A percentile compares a stretch with the other conserved stretches of the same genome.
These are phyloP conservation scores for Phylloporus sp. DNA, from an alignment of 768 basidiomycete genomes.

Conservation along the genomic window DNA sequence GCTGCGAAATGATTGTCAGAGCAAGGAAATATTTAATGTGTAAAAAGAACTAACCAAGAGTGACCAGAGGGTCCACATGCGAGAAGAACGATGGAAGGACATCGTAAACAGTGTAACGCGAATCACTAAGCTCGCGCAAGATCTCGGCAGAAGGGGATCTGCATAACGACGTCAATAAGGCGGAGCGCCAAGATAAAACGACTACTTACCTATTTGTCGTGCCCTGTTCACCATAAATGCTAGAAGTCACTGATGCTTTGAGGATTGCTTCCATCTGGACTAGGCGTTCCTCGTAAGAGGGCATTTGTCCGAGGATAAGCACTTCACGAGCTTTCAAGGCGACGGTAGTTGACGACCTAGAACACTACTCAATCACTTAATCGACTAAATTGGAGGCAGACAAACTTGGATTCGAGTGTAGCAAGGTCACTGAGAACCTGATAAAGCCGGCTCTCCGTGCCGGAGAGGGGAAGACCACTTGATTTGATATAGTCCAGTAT, in stretches of 20 bases:
- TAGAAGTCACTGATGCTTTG: constrained; percentile 79
- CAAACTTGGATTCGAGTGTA: constrained; percentile 82
- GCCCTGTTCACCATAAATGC: constrained; percentile 84
- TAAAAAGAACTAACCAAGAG: constrained; percentile 55
- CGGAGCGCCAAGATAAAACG: neutral
- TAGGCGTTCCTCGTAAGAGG: constrained; percentile 91
- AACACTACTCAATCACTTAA: constrained; percentile 2
- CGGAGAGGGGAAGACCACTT: constrained; percentile 68
- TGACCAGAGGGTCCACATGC: constrained; percentile 77
- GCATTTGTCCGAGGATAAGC: constrained; percentile 92
- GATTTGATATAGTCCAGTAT: constrained; percentile 89
- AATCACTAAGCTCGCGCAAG: constrained; percentile 90
- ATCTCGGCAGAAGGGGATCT: constrained; percentile 84
- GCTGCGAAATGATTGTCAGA: constrained; percentile 42
- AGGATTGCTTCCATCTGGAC: constrained; percentile 93
- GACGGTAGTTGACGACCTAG: constrained; percentile 84
- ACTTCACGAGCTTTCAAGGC: constrained; percentile 96
- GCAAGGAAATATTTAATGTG: neutral
- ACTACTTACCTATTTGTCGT: constrained; percentile 48
- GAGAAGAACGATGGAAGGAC: constrained; percentile 95
- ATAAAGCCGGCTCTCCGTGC: constrained; percentile 67
- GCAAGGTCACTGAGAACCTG: constrained; percentile 78
- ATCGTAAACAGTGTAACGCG: constrained; percentile 94
- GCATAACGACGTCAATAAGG: constrained; percentile 6
- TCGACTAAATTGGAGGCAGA: constrained; percentile 4